Percentiles rank a stretch among this genome's conserved stretches.
These are phyloP conservation scores for Euphorbia tirucalli DNA, from an alignment of 345 rosid genomes.

Conservation along the genomic window DNA sequence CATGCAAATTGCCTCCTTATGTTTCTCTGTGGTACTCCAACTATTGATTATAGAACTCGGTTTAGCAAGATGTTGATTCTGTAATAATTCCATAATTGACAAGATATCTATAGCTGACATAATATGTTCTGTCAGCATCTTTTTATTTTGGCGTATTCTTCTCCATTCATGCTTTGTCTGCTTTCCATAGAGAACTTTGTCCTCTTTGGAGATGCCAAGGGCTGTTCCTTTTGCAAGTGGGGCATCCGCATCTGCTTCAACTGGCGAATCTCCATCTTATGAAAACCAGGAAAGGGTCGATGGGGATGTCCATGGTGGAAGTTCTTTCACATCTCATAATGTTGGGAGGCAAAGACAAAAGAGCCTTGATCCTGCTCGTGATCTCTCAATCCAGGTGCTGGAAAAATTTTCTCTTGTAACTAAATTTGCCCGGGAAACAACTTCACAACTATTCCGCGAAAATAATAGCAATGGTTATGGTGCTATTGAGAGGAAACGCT, in stretches of 20 bases:
- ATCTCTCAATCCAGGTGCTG: slow-evolving; percentile 79
- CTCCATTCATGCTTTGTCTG: slow-evolving; percentile 20
- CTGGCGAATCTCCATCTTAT: slow-evolving; percentile 39
- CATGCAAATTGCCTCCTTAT: not conserved
- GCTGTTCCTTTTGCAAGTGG: slow-evolving; percentile 65
- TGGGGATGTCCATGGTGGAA: slow-evolving; percentile 32
- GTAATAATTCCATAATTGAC: not conserved
- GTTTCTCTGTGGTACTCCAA: slow-evolving; percentile 1
- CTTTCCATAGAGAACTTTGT: slow-evolving; percentile 65
- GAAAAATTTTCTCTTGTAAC: slow-evolving; percentile 96
- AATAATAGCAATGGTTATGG: slow-evolving; percentile 56
- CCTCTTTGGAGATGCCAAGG: slow-evolving; percentile 90
- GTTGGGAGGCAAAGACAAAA: slow-evolving; percentile 56
- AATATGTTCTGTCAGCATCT: not conserved
- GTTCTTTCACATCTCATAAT: slow-evolving; percentile 41
- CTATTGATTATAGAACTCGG: slow-evolving; percentile 1
- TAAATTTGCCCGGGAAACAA: slow-evolving; percentile 89
- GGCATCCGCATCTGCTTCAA: slow-evolving; percentile 41
- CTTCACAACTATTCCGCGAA: slow-evolving; percentile 80
- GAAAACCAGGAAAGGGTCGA: slow-evolving; percentile 45
- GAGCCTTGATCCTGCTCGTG: slow-evolving; percentile 83
- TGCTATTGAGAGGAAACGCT: slow-evolving; percentile 53
- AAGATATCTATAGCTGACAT: not conserved
- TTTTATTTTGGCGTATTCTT: not conserved
- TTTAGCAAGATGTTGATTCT: slow-evolving; percentile 3